These are phyloP conservation scores for Decorospora gaudefroyi DNA, from an alignment of 2,329 filamentous ascomycete genomes.

Conservation along the genomic window DNA sequence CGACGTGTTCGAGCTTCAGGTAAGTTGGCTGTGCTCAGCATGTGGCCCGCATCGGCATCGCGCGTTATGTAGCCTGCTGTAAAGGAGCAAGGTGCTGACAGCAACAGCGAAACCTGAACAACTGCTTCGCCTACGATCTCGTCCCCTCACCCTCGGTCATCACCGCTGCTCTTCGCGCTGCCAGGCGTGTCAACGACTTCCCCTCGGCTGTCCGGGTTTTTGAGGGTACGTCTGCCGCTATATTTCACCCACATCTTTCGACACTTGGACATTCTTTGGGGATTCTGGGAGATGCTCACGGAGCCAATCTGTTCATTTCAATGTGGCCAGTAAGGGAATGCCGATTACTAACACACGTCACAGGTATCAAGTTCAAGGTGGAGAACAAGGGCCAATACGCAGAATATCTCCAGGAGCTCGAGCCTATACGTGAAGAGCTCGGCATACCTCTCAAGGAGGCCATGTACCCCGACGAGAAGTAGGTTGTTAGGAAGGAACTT, in stretches of 20 bases:
- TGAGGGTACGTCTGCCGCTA: conserved; percentile 70
- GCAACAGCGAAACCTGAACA: conserved; percentile 88
- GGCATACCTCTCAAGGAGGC: conserved; percentile 90
- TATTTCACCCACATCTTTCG: not conserved
- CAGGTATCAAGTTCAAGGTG: conserved; percentile 98
- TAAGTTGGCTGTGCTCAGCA: conserved; percentile 54
- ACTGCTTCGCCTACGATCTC: conserved; percentile 99
- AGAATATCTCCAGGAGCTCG: conserved; percentile 92
- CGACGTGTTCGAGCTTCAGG: conserved; percentile 99
- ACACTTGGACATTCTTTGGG: not conserved
- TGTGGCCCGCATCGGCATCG: conserved; percentile 19
- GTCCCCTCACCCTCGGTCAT: conserved; percentile 92
- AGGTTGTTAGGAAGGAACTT: conserved; percentile 22
- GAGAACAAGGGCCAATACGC: conserved; percentile 98
- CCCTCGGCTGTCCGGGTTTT: conserved; percentile 98
- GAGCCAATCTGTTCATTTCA: no score
- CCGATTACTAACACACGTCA: conserved; percentile 32
- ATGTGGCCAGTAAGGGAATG: conserved; percentile 9
- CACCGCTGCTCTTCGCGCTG: conserved; percentile 87
- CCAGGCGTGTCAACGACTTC: conserved; percentile 96
- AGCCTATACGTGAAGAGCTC: conserved; percentile 89
- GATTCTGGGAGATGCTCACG: no score
- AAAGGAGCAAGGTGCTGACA: conserved; percentile 23
- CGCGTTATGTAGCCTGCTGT: conserved; percentile 9
- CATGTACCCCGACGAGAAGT: conserved; percentile 70